Conservation (phyloP, 768 basidiomycete species). For the Boletus patriciae region DNA sequence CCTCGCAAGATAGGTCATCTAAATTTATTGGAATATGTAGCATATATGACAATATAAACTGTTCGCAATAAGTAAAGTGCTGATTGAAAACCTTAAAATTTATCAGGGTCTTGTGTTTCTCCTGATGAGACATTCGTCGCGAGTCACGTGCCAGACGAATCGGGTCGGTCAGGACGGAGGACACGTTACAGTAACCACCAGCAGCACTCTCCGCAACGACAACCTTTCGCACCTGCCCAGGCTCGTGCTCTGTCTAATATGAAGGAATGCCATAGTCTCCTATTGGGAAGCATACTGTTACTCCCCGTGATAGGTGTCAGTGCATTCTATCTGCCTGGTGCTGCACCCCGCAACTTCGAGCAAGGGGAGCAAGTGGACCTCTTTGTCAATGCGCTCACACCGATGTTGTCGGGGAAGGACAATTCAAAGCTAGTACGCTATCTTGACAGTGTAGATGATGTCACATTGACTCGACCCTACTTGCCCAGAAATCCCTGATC, state of each 20-base stretch:
- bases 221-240: background rate
- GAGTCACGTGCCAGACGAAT: conserved; percentile 19
- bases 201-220: background rate
- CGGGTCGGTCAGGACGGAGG: background rate
- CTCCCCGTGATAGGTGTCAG: conserved; percentile 25
- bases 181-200: background rate
- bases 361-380: conserved; percentile 73
- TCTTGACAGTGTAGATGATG: background rate
- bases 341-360: conserved; percentile 83
- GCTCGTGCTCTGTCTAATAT: conserved; percentile 15
- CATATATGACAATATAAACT: no score
- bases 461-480: conserved; percentile 5
- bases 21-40: no score
- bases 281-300: conserved; percentile 20
- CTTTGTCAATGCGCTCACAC: conserved; percentile 86
- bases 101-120: no score
- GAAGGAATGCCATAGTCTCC: conserved; percentile 15
- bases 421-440: conserved; percentile 70
- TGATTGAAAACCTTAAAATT: no score
- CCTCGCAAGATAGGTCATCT: no score
- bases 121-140: no score
- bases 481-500: conserved; percentile 78
- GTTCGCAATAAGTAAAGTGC: no score
- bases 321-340: conserved; percentile 91
- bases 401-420: conserved; percentile 68